A percentile compares a stretch with the other conserved stretches of the same genome.
Evolutionary conservation across 1,284 basidiomycete genomes (phyloP).

Genomic region (Microbotryum saponariae): DNA sequence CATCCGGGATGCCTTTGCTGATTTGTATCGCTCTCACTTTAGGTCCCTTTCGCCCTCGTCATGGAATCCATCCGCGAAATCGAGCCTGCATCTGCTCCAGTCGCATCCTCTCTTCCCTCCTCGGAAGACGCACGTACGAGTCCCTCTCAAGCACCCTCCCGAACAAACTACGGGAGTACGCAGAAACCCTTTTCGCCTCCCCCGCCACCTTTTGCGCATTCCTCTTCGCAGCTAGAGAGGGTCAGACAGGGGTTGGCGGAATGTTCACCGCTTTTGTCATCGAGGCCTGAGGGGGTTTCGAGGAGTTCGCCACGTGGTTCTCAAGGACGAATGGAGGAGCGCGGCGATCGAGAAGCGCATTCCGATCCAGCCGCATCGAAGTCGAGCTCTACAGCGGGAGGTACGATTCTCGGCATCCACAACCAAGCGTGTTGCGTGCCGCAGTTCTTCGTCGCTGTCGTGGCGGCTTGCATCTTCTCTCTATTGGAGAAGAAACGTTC

Average conservation of each 20-base stretch:
- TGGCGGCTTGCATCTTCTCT: conserved; percentile 40
- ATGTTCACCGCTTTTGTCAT: background rate
- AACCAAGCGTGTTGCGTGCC: conserved; percentile 35
- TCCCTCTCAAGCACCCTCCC: no score
- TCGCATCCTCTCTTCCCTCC: background rate
- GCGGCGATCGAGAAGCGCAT: background rate
- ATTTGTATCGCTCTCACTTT: background rate
- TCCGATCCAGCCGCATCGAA: background rate
- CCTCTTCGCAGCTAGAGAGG: no score
- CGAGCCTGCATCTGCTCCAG: background rate
- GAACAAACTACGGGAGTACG: no score
- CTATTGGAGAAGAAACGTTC: no score
- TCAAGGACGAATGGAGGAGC: no score
- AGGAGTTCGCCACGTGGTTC: no score
- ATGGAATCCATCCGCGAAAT: conserved; percentile 35
- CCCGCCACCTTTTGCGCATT: no score
- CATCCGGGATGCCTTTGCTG: background rate
- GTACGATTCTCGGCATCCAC: conserved; percentile 36
- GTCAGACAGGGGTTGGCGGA: background rate
- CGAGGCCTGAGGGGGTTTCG: background rate
- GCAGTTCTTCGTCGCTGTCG: conserved; percentile 37
- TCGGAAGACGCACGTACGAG: background rate
- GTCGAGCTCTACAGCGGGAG: conserved; percentile 5
- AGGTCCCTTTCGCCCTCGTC: conserved; percentile 37
- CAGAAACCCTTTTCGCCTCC: no score